Evolutionary conservation across 2,329 filamentous ascomycete species (phyloP).

Genomic region (Fusarium nisikadoi): DNA sequence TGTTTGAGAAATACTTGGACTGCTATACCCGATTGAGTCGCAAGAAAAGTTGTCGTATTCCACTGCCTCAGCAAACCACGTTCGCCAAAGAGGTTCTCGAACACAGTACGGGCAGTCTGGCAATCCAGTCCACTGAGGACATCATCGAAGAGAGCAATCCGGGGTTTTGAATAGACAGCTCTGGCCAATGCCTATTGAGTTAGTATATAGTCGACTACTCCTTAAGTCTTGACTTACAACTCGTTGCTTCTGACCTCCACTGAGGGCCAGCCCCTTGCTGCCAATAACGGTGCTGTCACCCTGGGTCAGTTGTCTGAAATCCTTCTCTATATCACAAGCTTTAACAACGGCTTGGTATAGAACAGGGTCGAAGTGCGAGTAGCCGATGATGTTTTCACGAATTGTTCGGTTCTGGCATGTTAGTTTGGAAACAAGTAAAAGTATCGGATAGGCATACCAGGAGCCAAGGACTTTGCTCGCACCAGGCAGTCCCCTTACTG

Average conservation of each 20-base stretch:
- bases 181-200: constrained; percentile 50
- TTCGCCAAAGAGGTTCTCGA: constrained; percentile 43
- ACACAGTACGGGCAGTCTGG: constrained; percentile 48
- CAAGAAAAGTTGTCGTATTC: constrained; percentile 51
- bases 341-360: constrained; percentile 43
- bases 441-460: constrained; percentile 25
- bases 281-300: constrained; percentile 55
- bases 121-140: constrained; percentile 53
- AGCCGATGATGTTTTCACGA: constrained; percentile 50
- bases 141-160: constrained; percentile 51
- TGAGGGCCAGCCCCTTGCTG: constrained; percentile 57
- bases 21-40: constrained; percentile 47
- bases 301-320: constrained; percentile 47
- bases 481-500: constrained; percentile 41
- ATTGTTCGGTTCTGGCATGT: constrained; percentile 46
- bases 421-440: background rate
- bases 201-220: background rate
- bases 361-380: constrained; percentile 39
- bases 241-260: constrained; percentile 59
- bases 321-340: constrained; percentile 49
- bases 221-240: constrained; percentile 43
- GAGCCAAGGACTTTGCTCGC: constrained; percentile 51
- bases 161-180: constrained; percentile 50
- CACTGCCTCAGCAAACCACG: constrained; percentile 44
- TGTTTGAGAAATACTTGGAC: background rate